Base-by-base conservation (phyloP, 2,329 filamentous ascomycete species). In the Trichoderma guizhouense region DNA sequence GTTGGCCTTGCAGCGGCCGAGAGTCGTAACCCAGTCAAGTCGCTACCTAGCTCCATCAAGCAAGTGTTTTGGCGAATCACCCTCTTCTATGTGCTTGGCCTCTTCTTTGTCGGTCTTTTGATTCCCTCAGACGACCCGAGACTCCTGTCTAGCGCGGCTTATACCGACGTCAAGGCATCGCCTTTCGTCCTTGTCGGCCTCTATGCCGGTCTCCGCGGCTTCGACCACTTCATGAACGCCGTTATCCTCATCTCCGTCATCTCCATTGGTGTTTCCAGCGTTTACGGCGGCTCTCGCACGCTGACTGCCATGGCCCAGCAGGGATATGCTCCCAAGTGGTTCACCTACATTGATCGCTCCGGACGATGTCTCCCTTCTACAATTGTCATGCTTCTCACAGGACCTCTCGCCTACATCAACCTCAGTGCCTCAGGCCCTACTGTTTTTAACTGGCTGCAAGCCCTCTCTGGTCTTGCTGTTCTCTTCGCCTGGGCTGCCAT, bases 1-100 rank as follows among this genome's bases (percentile, higher is more conserved):
- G 90, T 92, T 60, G 91, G 91, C 77, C 86, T 93, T 9, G 90
- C 90, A 6, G 91, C 91, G 5, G 91, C 91, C 14, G 91, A 93
- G 81, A 88, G 90, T 0, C 81, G 79, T 5, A 92, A 92, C 77
- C 91, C 91, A 1, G 86, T 89, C 74, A 90, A 92, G 79, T 88
- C 90, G 0, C 86, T 97, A 0, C 93, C 93, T 0, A 91, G 89
- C 26, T 93, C 93, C 2, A 89, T 94, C 77, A 95, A 94, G 83
- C 93, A 95, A 81, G 92, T 86, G 36, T 86, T 86, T 75, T 86
- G 84, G 84, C 83, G 85, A 78, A 85, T 86, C 74, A 84, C 83
- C n/a, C 78, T 86, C 74, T 86, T 86, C 76, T 87, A 86, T 74
- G 78, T 86, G 51, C 74, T 87, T 0, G 84, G 84, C 53, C 82